These are phyloP conservation scores for Artomyces pyxidatus DNA, from an alignment of 768 basidiomycete species.

Conservation along the genomic window DNA sequence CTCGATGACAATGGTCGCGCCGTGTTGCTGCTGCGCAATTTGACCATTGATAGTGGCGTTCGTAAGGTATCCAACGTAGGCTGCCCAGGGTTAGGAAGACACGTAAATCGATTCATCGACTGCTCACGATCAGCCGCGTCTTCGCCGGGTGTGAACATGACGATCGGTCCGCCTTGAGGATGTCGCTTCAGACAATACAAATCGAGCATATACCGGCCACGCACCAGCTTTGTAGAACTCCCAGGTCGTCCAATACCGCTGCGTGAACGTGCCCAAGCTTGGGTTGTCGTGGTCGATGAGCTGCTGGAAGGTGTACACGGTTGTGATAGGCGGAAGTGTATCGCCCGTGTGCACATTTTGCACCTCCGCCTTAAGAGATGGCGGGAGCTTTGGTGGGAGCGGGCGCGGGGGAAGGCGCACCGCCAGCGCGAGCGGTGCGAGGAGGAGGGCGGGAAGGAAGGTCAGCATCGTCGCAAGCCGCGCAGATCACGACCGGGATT, in stretches of 20 bases:
- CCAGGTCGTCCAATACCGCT: conserved; percentile 64
- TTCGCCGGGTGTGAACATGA: conserved; percentile 64
- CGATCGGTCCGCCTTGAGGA: conserved; percentile 41
- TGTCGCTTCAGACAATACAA: not conserved
- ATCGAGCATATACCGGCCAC: not conserved
- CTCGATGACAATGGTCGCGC: conserved; percentile 55
- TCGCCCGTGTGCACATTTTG: conserved; percentile 19
- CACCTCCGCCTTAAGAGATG: no score
- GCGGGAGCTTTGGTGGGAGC: no score
- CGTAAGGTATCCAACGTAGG: conserved; percentile 39
- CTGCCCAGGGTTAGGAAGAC: not conserved
- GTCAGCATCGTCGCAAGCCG: no score
- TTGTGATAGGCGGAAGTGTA: conserved; percentile 24
- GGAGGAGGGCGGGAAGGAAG: no score
- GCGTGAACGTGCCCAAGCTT: conserved; percentile 71
- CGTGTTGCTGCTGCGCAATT: conserved; percentile 59
- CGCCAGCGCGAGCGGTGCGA: no score
- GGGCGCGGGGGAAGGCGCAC: no score
- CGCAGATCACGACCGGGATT: no score
- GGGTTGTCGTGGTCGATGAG: conserved; percentile 46
- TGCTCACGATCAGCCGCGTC: conserved; percentile 40
- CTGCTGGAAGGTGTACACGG: conserved; percentile 46
- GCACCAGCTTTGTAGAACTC: conserved; percentile 48
- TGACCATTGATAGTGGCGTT: conserved; percentile 56
- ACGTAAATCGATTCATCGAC: no score